phyloP scores from a whole-genome alignment of 1,284 basidiomycete species.

The Boletellus deceptivus region DNA sequence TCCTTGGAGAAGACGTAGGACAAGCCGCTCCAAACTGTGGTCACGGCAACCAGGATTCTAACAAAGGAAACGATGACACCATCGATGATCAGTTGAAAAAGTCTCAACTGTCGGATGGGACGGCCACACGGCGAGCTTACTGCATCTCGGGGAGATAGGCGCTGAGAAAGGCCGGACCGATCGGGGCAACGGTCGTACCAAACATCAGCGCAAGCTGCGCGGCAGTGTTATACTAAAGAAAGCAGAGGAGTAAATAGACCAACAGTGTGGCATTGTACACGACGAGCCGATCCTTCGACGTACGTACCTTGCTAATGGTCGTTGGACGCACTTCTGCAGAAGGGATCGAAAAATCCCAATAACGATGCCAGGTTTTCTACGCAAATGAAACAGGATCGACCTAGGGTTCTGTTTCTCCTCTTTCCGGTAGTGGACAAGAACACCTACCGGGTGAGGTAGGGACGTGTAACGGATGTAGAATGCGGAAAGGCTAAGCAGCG shows the following conservation, averaged over 20 bases:
- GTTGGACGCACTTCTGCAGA: conserved; percentile 94
- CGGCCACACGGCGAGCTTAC: conserved; percentile 39
- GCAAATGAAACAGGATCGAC: neutral
- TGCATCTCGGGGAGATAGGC: conserved; percentile 60
- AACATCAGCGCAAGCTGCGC: conserved; percentile 92
- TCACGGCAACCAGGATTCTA: conserved; percentile 83
- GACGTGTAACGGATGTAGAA: conserved; percentile 94
- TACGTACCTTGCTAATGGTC: conserved; percentile 78
- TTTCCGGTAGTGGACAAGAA: neutral
- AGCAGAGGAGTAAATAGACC: neutral
- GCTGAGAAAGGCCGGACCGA: conserved; percentile 65
- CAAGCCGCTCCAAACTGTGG: conserved; percentile 90
- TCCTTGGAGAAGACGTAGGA: conserved; percentile 81
- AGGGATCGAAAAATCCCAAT: conserved; percentile 94
- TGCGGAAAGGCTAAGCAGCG: conserved; percentile 83
- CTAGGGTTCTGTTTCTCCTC: neutral
- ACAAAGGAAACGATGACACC: too few species aligned
- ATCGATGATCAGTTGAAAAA: too few species aligned
- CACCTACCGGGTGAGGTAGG: conserved; percentile 77
- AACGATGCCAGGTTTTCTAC: conserved; percentile 88
- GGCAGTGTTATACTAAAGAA: conserved; percentile 81
- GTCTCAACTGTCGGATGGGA: too few species aligned
- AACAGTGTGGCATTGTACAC: neutral
- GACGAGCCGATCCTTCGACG: neutral
- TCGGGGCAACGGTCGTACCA: conserved; percentile 78